phyloP scores from a whole-genome alignment of 176 grass and related monocot genomes.

The Microstegium vimineum region DNA sequence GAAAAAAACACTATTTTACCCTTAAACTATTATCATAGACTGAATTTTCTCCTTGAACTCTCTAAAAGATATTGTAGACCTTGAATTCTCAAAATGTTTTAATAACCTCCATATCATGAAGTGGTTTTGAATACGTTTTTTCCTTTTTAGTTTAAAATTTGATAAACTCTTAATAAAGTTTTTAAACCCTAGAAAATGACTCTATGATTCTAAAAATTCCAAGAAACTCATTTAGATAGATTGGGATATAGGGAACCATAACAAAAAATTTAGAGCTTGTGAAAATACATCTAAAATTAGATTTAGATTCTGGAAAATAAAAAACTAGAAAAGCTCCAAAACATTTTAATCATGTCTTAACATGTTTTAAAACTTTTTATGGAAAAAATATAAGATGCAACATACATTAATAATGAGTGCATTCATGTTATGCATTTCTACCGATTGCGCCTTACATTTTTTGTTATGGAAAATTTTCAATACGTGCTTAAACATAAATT shows the following conservation, averaged over 20 bases:
- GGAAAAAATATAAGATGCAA: not conserved
- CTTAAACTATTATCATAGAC: too few species aligned
- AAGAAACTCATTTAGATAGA: not conserved
- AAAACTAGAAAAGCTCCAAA: too few species aligned
- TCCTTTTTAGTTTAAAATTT: not conserved
- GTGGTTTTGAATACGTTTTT: not conserved
- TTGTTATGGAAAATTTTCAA: too few species aligned
- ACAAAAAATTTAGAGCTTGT: not conserved
- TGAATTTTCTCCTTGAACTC: too few species aligned
- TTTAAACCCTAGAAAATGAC: not conserved
- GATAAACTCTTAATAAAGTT: not conserved
- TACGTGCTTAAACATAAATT: too few species aligned
- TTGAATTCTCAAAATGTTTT: not conserved
- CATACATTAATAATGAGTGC: too few species aligned
- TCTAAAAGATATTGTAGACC: not conserved
- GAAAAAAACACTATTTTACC: too few species aligned
- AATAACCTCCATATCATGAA: not conserved
- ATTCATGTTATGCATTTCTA: too few species aligned
- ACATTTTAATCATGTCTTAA: too few species aligned
- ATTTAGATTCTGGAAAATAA: not conserved
- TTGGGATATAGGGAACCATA: not conserved
- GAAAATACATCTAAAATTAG: not conserved
- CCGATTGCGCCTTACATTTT: too few species aligned
- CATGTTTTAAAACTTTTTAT: too few species aligned
- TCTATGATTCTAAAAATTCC: not conserved